Percentiles rank a stretch among this genome's conserved stretches.
Conservation (phyloP, 2,329 filamentous ascomycete species). For the Colletotrichum falcatum region DNA sequence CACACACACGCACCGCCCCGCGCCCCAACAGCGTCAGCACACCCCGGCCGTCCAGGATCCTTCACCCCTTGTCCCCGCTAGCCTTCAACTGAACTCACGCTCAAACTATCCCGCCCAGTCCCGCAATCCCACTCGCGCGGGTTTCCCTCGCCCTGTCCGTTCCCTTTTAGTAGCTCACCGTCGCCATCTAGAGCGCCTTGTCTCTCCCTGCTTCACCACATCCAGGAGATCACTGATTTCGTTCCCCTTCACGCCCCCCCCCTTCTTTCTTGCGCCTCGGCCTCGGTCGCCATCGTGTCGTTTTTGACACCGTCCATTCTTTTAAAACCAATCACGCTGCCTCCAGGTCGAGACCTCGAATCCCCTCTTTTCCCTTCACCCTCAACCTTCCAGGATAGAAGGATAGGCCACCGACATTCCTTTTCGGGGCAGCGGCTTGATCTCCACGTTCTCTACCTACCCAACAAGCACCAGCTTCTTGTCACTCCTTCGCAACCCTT, state of each 20-base stretch:
- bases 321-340: constrained; percentile 35
- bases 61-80: constrained; percentile 27
- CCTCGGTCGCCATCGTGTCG: constrained; percentile 39
- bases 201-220: constrained; percentile 42
- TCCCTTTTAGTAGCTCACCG: constrained; percentile 39
- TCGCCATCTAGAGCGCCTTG: constrained; percentile 41
- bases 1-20: constrained; percentile 9
- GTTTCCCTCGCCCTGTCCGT: constrained; percentile 22
- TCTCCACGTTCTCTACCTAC: constrained; percentile 37
- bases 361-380: constrained; percentile 36
- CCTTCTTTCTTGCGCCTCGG: constrained; percentile 32
- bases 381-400: constrained; percentile 42
- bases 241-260: constrained; percentile 22
- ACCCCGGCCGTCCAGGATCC: constrained; percentile 5
- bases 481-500: constrained; percentile 39
- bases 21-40: neutral
- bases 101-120: constrained; percentile 36
- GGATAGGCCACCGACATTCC: constrained; percentile 40
- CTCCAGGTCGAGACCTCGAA: constrained; percentile 25
- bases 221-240: constrained; percentile 44
- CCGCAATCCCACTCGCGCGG: constrained; percentile 38
- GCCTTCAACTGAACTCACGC: constrained; percentile 13
- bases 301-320: constrained; percentile 42
- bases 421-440: constrained; percentile 22
- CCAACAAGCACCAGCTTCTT: constrained; percentile 33